Evolutionary conservation across 2,329 filamentous ascomycete genomes (phyloP).

Genomic region (Pseudogymnoascus destructans): DNA sequence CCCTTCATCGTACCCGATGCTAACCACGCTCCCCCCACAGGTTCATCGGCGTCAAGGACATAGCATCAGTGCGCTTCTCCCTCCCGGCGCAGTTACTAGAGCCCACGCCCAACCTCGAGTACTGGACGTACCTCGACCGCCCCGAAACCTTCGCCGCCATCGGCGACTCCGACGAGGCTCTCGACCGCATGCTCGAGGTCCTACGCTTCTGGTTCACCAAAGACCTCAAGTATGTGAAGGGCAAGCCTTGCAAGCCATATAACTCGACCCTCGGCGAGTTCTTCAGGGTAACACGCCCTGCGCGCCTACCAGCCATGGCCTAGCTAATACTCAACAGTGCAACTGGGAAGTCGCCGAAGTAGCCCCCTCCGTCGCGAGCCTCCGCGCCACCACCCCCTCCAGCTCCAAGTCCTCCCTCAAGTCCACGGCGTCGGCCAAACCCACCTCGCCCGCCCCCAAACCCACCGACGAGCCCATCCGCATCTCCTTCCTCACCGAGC

Average conservation of each 20-base stretch:
- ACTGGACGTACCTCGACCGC: slow-evolving; percentile 96
- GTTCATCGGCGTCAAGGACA: slow-evolving; percentile 92
- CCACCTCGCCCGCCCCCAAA: slow-evolving; percentile 27
- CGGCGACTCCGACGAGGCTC: slow-evolving; percentile 78
- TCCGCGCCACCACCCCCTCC: slow-evolving; percentile 15
- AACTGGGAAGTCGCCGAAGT: slow-evolving; percentile 88
- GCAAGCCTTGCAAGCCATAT: slow-evolving; percentile 97
- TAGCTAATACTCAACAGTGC: slow-evolving; percentile 42
- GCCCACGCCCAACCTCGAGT: slow-evolving; percentile 92
- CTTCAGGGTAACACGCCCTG: slow-evolving; percentile 53
- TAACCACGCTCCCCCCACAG: slow-evolving; percentile 32
- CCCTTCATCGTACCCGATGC: not conserved
- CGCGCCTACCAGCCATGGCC: not conserved
- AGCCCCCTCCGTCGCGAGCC: slow-evolving; percentile 43
- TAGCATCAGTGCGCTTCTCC: slow-evolving; percentile 90
- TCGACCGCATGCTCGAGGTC: slow-evolving; percentile 91
- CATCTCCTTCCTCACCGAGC: slow-evolving; percentile 90
- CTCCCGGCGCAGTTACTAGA: slow-evolving; percentile 90
- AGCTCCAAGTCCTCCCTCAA: slow-evolving; percentile 23
- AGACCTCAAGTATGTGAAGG: slow-evolving; percentile 97
- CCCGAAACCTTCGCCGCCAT: slow-evolving; percentile 76
- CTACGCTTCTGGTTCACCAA: slow-evolving; percentile 98
- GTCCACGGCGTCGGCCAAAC: slow-evolving; percentile 24
- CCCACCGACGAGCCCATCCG: slow-evolving; percentile 42
- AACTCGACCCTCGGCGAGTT: slow-evolving; percentile 96